Evolutionary conservation across 305 asterid genomes (phyloP).

Genomic region (Fraxinus velutina): DNA sequence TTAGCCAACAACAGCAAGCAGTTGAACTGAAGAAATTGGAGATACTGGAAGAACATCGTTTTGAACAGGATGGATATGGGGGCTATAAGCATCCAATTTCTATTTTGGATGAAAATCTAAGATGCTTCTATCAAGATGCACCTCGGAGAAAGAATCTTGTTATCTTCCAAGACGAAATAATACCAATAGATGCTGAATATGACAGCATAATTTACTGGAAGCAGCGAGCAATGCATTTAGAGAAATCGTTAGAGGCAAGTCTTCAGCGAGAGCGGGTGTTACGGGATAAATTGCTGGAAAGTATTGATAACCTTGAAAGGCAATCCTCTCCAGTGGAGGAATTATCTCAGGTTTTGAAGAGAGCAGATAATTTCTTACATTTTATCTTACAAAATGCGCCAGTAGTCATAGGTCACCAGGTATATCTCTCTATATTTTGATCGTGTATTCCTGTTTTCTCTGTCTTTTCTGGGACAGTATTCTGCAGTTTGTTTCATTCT

Average conservation of each 20-base stretch:
- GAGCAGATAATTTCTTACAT: conserved; percentile 88
- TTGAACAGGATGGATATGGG: conserved; percentile 68
- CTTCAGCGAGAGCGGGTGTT: conserved; percentile 50
- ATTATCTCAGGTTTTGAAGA: conserved; percentile 60
- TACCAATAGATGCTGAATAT: conserved; percentile 65
- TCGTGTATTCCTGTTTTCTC: not conserved
- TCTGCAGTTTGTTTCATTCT: not conserved
- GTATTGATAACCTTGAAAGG: conserved; percentile 70
- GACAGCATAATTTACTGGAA: conserved; percentile 71
- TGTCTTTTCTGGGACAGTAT: not conserved
- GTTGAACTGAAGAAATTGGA: conserved; percentile 85
- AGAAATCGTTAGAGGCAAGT: conserved; percentile 68
- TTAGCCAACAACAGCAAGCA: conserved; percentile 76
- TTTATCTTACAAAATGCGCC: conserved; percentile 91
- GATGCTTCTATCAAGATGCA: conserved; percentile 48
- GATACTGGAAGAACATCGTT: conserved; percentile 75
- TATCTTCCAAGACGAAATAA: conserved; percentile 38
- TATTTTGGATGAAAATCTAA: conserved; percentile 66
- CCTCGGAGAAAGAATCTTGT: conserved; percentile 53
- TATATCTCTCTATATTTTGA: conserved; percentile 18
- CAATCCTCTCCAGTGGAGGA: conserved; percentile 88
- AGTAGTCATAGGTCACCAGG: conserved; percentile 93
- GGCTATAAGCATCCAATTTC: conserved; percentile 79
- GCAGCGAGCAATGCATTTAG: conserved; percentile 56
- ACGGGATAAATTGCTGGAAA: conserved; percentile 67